Base-by-base conservation (phyloP, 1,284 basidiomycete genomes). In the Austroboletus rostrupii region DNA sequence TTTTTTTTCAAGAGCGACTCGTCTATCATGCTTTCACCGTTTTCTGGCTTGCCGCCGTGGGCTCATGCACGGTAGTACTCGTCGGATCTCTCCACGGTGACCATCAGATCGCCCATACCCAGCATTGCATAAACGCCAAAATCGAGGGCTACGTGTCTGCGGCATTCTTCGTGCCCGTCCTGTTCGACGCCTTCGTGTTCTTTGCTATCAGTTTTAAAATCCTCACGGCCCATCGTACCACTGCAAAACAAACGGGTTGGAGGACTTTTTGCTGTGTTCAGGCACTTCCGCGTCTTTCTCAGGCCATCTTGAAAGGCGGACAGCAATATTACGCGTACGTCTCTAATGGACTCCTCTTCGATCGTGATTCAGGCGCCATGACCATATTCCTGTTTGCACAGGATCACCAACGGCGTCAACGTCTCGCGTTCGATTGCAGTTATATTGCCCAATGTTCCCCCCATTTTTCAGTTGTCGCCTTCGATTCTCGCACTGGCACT, bases 291-390 rank as follows among this genome's bases (percentile, higher is more conserved):
- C 57, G 42, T 36, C 43, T 69, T 48, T 62, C 68, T 14, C 53
- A 43, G 37, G 57, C 63, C 14, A 17, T 70, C 12, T 43, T 69
- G 31, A 48, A 51, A 20, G 62, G 62, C 11, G 67, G 69, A 26
- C 63, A 70, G 39, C 57, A 52, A 42, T 70, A 70, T 45, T 64
- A 69, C 43, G 19, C 58, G 67, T 64, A 48, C n/a, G 53, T n/a
- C n/a, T n/a, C 40, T 32, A n/a, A 26, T 23, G 19, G 39, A 33
- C 39, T 21, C 21, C 16, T 31, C 5, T 36, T 13, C 14, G 11
- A n/a, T 35, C 16, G 14, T 44, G 1, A 11, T 33, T 49, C 43
- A 12, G 32, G 23, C 33, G 17, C 20, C n/a, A 14, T 52, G 16
- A 38, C 16, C 1, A 26, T 26, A 26, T 26, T 26, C 23, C n/a